A percentile compares a stretch with the other conserved stretches of the same genome.
These are phyloP conservation scores for Nitzschia palea DNA, from an alignment of 108 stramenopile genomes.

Conservation along the genomic window DNA sequence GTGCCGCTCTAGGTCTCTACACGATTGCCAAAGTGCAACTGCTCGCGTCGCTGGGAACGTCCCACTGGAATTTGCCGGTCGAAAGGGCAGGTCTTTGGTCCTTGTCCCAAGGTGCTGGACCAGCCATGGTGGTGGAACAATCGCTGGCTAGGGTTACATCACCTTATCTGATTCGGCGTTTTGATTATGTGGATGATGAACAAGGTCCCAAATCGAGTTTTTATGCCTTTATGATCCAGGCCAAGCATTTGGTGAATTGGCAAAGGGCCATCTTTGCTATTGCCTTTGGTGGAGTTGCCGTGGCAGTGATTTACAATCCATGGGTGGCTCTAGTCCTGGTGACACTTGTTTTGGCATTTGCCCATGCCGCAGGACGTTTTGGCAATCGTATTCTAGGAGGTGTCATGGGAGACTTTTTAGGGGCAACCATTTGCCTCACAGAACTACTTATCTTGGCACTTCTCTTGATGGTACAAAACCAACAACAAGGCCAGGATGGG, in stretches of 20 bases:
- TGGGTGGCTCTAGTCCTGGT: constrained; percentile 31
- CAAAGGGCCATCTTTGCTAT: constrained; percentile 49
- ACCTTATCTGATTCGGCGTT: constrained; percentile 57
- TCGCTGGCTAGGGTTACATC: constrained; percentile 61
- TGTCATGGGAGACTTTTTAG: constrained; percentile 82
- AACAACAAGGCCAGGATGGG: background rate
- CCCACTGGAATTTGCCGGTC: constrained; percentile 28
- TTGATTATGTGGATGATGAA: constrained; percentile 65
- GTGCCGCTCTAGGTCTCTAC: constrained; percentile 62
- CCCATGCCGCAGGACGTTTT: constrained; percentile 41
- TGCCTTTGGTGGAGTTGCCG: constrained; percentile 28
- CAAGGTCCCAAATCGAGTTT: constrained; percentile 69
- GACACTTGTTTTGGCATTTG: constrained; percentile 30
- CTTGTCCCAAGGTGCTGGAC: constrained; percentile 32
- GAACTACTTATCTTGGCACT: constrained; percentile 44
- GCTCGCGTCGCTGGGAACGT: constrained; percentile 43
- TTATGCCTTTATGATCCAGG: constrained; percentile 70
- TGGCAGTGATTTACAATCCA: constrained; percentile 36
- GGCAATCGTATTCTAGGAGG: constrained; percentile 47
- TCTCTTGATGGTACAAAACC: constrained; percentile 3
- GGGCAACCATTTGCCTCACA: constrained; percentile 68
- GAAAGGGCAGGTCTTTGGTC: no score
- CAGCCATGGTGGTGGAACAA: constrained; percentile 58
- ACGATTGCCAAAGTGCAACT: constrained; percentile 59
- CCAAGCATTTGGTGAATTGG: constrained; percentile 65